These are phyloP conservation scores for Apiotrichum akiyoshidainum DNA, from an alignment of 1,284 basidiomycete species.

Conservation along the genomic window DNA sequence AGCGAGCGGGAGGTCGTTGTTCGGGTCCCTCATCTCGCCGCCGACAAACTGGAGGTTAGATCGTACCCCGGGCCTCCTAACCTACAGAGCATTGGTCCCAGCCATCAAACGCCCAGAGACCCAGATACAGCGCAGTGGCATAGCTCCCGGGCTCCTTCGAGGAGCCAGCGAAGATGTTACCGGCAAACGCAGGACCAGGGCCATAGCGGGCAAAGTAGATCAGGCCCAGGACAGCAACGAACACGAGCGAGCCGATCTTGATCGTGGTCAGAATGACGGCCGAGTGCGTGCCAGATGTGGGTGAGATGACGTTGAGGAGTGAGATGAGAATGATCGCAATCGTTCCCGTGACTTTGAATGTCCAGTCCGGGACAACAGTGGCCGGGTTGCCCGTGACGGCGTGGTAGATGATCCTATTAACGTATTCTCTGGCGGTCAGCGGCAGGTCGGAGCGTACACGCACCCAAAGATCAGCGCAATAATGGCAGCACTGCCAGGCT, in stretches of 20 bases:
- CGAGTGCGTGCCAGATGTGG: constrained; percentile 73
- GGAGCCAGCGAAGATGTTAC: constrained; percentile 68
- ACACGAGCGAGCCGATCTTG: constrained; percentile 58
- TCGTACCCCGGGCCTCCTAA: constrained; percentile 15
- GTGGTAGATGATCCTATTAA: constrained; percentile 60
- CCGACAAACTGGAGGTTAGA: constrained; percentile 66
- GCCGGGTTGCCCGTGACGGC: constrained; percentile 39
- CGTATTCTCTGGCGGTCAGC: constrained; percentile 63
- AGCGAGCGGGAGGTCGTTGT: constrained; percentile 80
- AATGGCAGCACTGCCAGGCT: constrained; percentile 59
- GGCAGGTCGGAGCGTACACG: constrained; percentile 20
- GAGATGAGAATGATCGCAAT: constrained; percentile 70
- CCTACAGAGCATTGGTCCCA: constrained; percentile 59
- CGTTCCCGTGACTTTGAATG: constrained; percentile 82
- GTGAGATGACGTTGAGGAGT: constrained; percentile 71
- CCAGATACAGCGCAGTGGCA: constrained; percentile 90
- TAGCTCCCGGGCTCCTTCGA: constrained; percentile 76
- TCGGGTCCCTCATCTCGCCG: constrained; percentile 81
- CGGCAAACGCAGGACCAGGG: constrained; percentile 35
- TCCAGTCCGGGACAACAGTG: constrained; percentile 78
- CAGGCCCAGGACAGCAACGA: constrained; percentile 52
- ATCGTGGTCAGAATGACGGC: constrained; percentile 81
- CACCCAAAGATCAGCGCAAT: constrained; percentile 59
- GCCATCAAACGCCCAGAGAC: constrained; percentile 92
- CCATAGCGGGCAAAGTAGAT: constrained; percentile 45